Percentiles rank a stretch among this genome's conserved stretches.
phyloP scores from a whole-genome alignment of 164 flowering plant genomes.

The Platanus orientalis region DNA sequence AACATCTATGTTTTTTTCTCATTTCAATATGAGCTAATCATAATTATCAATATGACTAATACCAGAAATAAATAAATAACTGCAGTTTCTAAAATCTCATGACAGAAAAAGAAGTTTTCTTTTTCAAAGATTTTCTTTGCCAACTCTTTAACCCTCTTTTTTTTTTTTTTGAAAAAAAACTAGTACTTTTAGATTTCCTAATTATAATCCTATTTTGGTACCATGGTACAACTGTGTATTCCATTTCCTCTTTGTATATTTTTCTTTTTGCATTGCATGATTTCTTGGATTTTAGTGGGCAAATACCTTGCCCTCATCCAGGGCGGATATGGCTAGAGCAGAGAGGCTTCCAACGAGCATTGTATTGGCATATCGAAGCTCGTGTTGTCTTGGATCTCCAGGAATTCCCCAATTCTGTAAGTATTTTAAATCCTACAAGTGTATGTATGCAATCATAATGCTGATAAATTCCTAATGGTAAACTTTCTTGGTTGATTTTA shows the following conservation, averaged over 20 bases:
- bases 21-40: no score
- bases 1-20: no score
- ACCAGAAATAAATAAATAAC: no score
- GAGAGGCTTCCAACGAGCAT: slow-evolving; percentile 81
- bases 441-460: not conserved
- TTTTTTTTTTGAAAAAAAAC: not conserved
- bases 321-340: slow-evolving; percentile 97
- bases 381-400: slow-evolving; percentile 93
- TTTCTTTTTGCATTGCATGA: not conserved
- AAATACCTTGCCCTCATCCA: slow-evolving; percentile 90
- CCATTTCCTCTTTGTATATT: not conserved
- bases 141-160: not conserved
- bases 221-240: no score
- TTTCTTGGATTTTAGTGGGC: slow-evolving; percentile 42
- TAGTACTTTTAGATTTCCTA: not conserved
- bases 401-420: slow-evolving; percentile 58
- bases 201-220: not conserved
- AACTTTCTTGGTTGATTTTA: not conserved
- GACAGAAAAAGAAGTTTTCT: no score
- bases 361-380: slow-evolving; percentile 98
- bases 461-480: not conserved
- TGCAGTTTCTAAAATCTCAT: no score
- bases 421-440: slow-evolving; percentile 2
- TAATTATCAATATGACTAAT: no score
- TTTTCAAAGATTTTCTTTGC: not conserved